A percentile compares a stretch with the other conserved stretches of the same genome.
phyloP scores from a whole-genome alignment of 2,329 filamentous ascomycete genomes.

The Monosporascus sp. region DNA sequence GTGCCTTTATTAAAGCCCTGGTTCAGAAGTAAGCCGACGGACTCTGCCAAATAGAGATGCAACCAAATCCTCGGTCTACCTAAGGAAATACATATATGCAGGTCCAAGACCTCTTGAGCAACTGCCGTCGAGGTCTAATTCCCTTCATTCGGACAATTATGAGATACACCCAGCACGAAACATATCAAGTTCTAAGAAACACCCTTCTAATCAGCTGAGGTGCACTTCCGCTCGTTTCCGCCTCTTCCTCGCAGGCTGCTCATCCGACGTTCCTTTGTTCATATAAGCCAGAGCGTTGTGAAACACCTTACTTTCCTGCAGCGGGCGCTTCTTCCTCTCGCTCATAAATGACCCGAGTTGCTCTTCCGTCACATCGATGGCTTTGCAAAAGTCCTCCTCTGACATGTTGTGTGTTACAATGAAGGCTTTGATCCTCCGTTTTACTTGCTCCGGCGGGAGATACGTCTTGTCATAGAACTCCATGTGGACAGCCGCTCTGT shows the following conservation, averaged over 20 bases:
- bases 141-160: no score
- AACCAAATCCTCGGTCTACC: no score
- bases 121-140: no score
- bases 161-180: no score
- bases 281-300: slow-evolving; percentile 7
- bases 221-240: slow-evolving; percentile 1
- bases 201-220: not conserved
- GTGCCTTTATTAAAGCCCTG: no score
- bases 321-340: slow-evolving; percentile 4
- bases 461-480: not conserved
- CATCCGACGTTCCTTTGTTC: not conserved
- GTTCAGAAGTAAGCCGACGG: no score
- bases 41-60: no score
- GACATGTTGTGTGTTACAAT: slow-evolving; percentile 4
- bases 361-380: slow-evolving; percentile 4
- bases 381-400: slow-evolving; percentile 5
- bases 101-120: no score
- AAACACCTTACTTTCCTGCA: slow-evolving; percentile 7
- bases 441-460: slow-evolving; percentile 8
- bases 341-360: slow-evolving; percentile 4
- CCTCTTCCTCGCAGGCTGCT: slow-evolving; percentile 1
- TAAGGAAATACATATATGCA: no score
- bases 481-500: not conserved
- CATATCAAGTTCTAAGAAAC: no score
- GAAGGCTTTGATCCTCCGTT: slow-evolving; percentile 7